These are phyloP conservation scores for Stereum hirsutum DNA, from an alignment of 1,284 basidiomycete genomes.

Conservation along the genomic window DNA sequence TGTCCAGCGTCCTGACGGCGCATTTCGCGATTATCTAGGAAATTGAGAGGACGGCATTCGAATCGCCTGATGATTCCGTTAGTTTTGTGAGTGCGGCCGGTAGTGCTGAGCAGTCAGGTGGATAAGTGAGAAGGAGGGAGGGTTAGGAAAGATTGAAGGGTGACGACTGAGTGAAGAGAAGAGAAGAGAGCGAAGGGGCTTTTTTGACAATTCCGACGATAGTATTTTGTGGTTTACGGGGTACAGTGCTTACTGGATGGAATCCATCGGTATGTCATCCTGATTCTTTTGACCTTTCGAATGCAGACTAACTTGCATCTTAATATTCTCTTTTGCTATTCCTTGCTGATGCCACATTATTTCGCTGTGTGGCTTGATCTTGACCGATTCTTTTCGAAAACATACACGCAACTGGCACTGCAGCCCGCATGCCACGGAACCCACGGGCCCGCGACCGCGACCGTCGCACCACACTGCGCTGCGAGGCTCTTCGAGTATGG, in stretches of 20 bases:
- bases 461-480: conserved; percentile 95
- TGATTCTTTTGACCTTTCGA: background rate
- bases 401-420: conserved; percentile 88
- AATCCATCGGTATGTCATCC: conserved; percentile 52
- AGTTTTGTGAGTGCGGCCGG: too few relatives aligned
- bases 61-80: too few relatives aligned
- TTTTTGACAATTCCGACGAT: conserved; percentile 87
- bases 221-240: conserved; percentile 80
- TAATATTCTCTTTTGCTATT: background rate
- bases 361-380: too few relatives aligned
- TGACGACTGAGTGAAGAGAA: too few relatives aligned
- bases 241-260: conserved; percentile 91
- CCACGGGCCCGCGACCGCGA: conserved; percentile 75
- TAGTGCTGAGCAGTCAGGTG: too few relatives aligned
- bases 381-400: conserved; percentile 82
- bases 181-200: too few relatives aligned
- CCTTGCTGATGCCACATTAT: background rate
- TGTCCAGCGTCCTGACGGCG: too few relatives aligned
- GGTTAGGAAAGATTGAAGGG: too few relatives aligned
- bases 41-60: too few relatives aligned
- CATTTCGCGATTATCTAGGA: too few relatives aligned
- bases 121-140: too few relatives aligned
- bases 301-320: background rate
- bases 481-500: conserved; percentile 84
- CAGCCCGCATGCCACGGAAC: conserved; percentile 89